These are phyloP conservation scores for Leccinum disarticulatum DNA, from an alignment of 768 basidiomycete genomes.

Conservation along the genomic window DNA sequence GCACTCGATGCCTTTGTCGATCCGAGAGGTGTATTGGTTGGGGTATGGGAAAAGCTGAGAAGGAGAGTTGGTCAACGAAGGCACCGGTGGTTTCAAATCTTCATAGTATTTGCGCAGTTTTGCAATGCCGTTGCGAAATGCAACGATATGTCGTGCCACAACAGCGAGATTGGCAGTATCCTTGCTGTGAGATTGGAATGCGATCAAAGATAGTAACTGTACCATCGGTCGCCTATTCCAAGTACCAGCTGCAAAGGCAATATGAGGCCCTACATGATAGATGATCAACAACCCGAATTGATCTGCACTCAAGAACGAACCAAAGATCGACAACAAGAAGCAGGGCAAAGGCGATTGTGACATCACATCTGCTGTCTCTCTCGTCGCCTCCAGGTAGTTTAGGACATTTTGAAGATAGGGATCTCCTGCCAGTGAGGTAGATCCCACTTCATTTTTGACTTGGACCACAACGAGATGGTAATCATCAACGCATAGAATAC, in stretches of 20 bases:
- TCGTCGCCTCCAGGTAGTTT: slow-evolving; percentile 24
- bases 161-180: too few relatives aligned
- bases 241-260: too few relatives aligned
- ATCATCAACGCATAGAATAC: too few relatives aligned
- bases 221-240: too few relatives aligned
- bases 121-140: too few relatives aligned
- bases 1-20: neutral
- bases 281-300: too few relatives aligned
- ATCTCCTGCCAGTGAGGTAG: slow-evolving; percentile 18
- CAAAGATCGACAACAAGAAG: slow-evolving; percentile 23
- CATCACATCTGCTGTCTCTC: slow-evolving; percentile 1
- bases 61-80: neutral
- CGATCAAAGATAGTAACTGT: too few relatives aligned
- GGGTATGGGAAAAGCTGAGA: slow-evolving; percentile 3
- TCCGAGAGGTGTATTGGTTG: slow-evolving; percentile 11
- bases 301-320: slow-evolving; percentile 8
- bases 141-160: too few relatives aligned
- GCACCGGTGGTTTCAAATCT: neutral
- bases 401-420: slow-evolving; percentile 25
- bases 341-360: slow-evolving; percentile 27
- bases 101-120: slow-evolving; percentile 27
- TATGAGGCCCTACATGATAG: too few relatives aligned
- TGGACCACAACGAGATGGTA: slow-evolving; percentile 11
- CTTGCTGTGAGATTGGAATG: too few relatives aligned
- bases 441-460: slow-evolving; percentile 24